Base-by-base conservation (phyloP, 2,329 filamentous ascomycete genomes). In the Zarea fungicola region DNA sequence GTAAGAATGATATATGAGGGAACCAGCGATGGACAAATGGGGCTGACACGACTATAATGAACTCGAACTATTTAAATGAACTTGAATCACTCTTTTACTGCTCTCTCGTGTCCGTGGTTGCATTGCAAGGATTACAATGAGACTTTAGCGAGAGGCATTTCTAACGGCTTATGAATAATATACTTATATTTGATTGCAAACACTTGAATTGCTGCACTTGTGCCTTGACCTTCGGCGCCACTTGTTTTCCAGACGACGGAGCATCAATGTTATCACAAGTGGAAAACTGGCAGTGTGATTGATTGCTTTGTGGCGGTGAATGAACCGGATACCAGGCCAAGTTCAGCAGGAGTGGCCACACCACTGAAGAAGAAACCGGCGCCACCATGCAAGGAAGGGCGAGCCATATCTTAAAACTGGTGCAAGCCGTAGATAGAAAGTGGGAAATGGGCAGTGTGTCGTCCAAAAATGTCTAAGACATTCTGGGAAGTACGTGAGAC, bases 31-130 rank as follows among this genome's bases (percentile, higher is more conserved):
- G 39, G 39, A 43, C 46, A 31, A n/a, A 36, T 31, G 46, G 21
- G n/a, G 43, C 39, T 49, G 46, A 43, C 41, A 49, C 40, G 46
- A 49, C 31, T 49, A 37, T 49, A 42, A 43, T 49, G 46, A 31
- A 18, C 22, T 40, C 22, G 21, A 43, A n/a, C 23, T 37, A n/a
- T 40, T 40, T 28, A 35, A 40, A 47, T 39, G n/a, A 25, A 36
- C 32, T 32, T 7, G 10, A 8, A 34, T 23, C 43, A 19, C 35
- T 46, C 16, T 34, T 32, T 32, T 22, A 28, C 26, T 34, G 18
- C 43, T 32, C 31, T 21, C 23, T 14, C 18, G n/a, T 25, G 40
- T 13, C 18, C 35, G 11, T 14, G 13, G 16, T 18, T 6, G n/a
- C 35, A 19, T 39, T 39, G 25, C n/a, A n/a, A 32, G 14, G 13